These are phyloP conservation scores for Malus asiatica DNA, from an alignment of 306 rosid species.

Conservation along the genomic window DNA sequence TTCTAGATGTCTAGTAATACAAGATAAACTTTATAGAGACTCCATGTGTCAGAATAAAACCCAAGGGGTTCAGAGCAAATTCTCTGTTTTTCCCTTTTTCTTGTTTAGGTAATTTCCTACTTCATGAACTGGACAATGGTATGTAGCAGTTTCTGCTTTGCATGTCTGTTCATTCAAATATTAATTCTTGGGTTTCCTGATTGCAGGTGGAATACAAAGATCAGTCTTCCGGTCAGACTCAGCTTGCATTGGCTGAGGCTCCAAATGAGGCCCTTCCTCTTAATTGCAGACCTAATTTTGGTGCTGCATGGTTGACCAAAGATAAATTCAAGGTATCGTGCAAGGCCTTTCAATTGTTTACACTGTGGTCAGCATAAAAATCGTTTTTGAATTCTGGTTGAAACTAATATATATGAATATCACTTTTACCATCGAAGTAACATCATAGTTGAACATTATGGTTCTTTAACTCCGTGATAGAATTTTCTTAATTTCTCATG, in stretches of 20 bases:
- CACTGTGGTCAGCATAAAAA: constrained; percentile 6
- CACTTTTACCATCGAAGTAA: neutral
- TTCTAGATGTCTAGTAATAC: neutral
- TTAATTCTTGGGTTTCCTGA: constrained; percentile 12
- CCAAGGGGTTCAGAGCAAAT: neutral
- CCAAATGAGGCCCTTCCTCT: constrained; percentile 96
- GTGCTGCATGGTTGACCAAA: constrained; percentile 85
- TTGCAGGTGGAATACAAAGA: constrained; percentile 84
- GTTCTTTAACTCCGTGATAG: neutral
- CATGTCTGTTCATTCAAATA: constrained; percentile 2
- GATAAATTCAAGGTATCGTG: constrained; percentile 70
- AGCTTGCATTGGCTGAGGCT: constrained; percentile 78
- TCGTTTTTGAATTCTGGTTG: neutral
- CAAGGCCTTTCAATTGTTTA: constrained; percentile 10
- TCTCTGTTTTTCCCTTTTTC: neutral
- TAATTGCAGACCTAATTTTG: constrained; percentile 89
- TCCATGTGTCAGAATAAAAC: neutral
- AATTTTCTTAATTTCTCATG: constrained; percentile 17
- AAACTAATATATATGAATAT: neutral
- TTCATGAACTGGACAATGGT: neutral
- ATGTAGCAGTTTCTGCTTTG: neutral
- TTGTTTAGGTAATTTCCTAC: neutral
- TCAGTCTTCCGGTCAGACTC: constrained; percentile 57
- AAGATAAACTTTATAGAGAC: neutral
- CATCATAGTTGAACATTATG: neutral